Base-by-base conservation (phyloP, 176 grass and related monocot genomes). In the Microstegium vimineum region DNA sequence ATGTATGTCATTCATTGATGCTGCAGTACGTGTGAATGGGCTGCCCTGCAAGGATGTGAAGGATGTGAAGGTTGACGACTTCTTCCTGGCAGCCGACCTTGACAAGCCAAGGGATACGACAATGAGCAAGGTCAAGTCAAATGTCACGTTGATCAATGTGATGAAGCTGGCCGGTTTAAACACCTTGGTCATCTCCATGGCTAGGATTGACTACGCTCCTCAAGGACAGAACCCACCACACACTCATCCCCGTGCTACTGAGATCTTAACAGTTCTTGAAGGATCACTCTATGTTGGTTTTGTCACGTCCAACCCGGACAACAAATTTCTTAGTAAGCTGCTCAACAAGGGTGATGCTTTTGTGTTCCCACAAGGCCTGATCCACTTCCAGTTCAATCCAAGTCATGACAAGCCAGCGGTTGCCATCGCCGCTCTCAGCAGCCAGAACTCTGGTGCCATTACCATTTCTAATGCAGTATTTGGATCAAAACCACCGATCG, bases 301-400 rank as follows among this genome's bases (percentile, higher is more conserved):
- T 42, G 28, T 84, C 20, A 66, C 82, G 0, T 61, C 84, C 27
- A 80, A 72, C 69, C 17, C 40, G 0, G 73, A 57, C 2, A 82
- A 87, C 28, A 49, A 28, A 32, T 51, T 86, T 28, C 82, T 83
- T 18, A 41, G 37, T 6, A 86, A 86, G 76, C n/a, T 86, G 59
- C 71, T 84, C 71, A 84, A 84, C 60, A 63, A 84, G 41, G 82
- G 82, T 13, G 82, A 84, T 0, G 59, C 77, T 11, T 84, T 84
- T 8, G 85, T 87, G 11, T 85, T 86, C 51, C 82, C 69, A 0
- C 59, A 89, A 10, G 87, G 87, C 1, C 13, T 85, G 20, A 69
- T 89, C 10, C 87, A 85, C 32, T 89, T 81, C 6, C 81, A 89
- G 14, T 89, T 73, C 74, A 89, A 89, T 17, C 65, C 49, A 3